These are phyloP conservation scores for Termitomyces sp. DNA, from an alignment of 768 basidiomycete genomes.

Conservation along the genomic window DNA sequence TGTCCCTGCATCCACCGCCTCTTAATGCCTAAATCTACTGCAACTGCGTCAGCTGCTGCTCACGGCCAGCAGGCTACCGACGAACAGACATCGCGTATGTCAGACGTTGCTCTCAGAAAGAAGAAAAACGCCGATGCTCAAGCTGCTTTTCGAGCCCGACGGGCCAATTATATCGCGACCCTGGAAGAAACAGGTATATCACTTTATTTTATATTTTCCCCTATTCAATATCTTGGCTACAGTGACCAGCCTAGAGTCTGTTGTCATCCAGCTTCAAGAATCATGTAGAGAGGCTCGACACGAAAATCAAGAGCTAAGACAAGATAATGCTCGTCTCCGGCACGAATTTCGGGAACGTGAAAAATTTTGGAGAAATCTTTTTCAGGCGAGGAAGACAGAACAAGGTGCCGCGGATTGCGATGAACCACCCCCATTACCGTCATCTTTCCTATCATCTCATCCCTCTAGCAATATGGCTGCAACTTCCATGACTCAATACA, in stretches of 20 bases:
- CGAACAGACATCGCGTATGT: slow-evolving; percentile 40
- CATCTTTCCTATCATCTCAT: slow-evolving; percentile 37
- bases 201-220: slow-evolving; percentile 13
- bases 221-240: slow-evolving; percentile 8
- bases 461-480: slow-evolving; percentile 28
- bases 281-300: slow-evolving; percentile 66
- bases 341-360: slow-evolving; percentile 70
- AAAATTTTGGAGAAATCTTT: slow-evolving; percentile 68
- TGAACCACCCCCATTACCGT: slow-evolving; percentile 48
- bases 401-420: slow-evolving; percentile 46
- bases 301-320: slow-evolving; percentile 59
- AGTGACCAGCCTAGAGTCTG: slow-evolving; percentile 85
- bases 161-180: slow-evolving; percentile 85
- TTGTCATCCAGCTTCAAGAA: slow-evolving; percentile 81
- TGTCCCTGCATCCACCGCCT: slow-evolving; percentile 20
- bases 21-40: slow-evolving; percentile 41
- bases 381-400: slow-evolving; percentile 59
- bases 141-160: slow-evolving; percentile 77
- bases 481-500: slow-evolving; percentile 33
- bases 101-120: slow-evolving; percentile 72
- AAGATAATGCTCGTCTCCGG: slow-evolving; percentile 63
- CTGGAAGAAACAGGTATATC: slow-evolving; percentile 73
- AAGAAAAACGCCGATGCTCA: slow-evolving; percentile 91
- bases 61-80: slow-evolving; percentile 32
- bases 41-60: slow-evolving; percentile 27